A percentile compares a stretch with the other conserved stretches of the same genome.
These are phyloP conservation scores for Solanum chilense DNA, from an alignment of 257 asterid species.

Conservation along the genomic window DNA sequence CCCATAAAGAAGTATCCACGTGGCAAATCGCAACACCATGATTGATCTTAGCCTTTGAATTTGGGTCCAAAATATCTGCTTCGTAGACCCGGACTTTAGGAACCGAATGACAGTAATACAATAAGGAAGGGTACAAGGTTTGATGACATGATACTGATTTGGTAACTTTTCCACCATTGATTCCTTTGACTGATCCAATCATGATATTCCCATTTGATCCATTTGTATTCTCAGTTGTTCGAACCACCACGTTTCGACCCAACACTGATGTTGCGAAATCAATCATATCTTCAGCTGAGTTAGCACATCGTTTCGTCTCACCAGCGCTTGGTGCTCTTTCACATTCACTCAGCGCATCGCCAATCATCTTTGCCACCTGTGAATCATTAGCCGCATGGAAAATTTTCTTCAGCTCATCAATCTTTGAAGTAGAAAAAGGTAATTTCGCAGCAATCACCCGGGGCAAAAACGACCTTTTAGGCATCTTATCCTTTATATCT, in stretches of 20 bases:
- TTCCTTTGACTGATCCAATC: conserved; percentile 48
- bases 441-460: conserved; percentile 51
- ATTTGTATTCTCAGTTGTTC: conserved; percentile 36
- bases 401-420: conserved; percentile 29
- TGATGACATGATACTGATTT: conserved; percentile 88
- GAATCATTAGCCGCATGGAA: conserved; percentile 55
- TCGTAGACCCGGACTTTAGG: conserved; percentile 93
- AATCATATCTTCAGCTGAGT: conserved; percentile 80
- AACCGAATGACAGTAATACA: conserved; percentile 89
- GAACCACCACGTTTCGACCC: conserved; percentile 54
- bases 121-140: conserved; percentile 53
- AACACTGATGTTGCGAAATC: conserved; percentile 68
- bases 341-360: conserved; percentile 48
- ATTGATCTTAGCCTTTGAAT: conserved; percentile 38
- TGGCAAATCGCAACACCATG: conserved; percentile 86
- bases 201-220: conserved; percentile 39
- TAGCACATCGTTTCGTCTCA: conserved; percentile 73
- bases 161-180: conserved; percentile 69
- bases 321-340: conserved; percentile 65
- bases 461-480: conserved; percentile 82
- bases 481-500: conserved; percentile 79
- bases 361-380: conserved; percentile 31
- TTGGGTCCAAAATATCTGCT: conserved; percentile 65
- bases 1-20: conserved; percentile 67
- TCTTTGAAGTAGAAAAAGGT: conserved; percentile 65